Conservation (phyloP, 2,329 filamentous ascomycete species). For the Mycosphaerella arachidis region DNA sequence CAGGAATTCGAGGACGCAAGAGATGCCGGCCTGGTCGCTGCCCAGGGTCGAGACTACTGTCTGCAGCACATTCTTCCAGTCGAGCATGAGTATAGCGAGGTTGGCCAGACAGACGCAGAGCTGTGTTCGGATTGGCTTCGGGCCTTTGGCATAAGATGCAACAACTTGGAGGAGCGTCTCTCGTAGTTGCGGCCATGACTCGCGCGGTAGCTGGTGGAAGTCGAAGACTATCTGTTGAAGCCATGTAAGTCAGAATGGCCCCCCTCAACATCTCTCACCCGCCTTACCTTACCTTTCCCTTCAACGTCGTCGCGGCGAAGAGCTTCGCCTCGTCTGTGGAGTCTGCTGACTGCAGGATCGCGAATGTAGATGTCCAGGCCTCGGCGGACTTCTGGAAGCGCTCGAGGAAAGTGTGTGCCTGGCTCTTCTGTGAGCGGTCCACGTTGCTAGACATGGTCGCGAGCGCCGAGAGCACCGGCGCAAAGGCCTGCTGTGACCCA, state of each 20-base stretch:
- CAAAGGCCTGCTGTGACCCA: conserved; percentile 65
- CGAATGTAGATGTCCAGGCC: conserved; percentile 85
- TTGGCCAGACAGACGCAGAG: conserved; percentile 92
- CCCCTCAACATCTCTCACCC: not conserved
- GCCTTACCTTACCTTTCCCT: conserved; percentile 74
- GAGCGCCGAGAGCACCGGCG: conserved; percentile 81
- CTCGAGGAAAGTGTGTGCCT: conserved; percentile 86
- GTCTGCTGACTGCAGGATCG: conserved; percentile 72
- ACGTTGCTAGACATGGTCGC: conserved; percentile 78
- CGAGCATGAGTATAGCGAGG: conserved; percentile 90
- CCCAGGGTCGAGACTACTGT: conserved; percentile 76
- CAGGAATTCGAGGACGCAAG: conserved; percentile 91
- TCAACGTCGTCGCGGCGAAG: conserved; percentile 93
- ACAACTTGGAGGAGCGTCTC: conserved; percentile 79
- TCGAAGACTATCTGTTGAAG: conserved; percentile 83
- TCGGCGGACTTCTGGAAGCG: conserved; percentile 96
- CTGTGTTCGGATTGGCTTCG: conserved; percentile 74
- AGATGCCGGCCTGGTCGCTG: conserved; percentile 69
- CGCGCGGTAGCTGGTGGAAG: conserved; percentile 76
- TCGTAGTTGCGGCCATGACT: conserved; percentile 71
- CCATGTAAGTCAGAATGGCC: conserved; percentile 9
- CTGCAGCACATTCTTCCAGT: conserved; percentile 88
- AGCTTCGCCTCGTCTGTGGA: conserved; percentile 80
- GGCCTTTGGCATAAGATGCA: conserved; percentile 73
- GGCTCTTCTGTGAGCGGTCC: conserved; percentile 76